Conservation (phyloP, 2,329 filamentous ascomycete species). For the Trichoderma asperellum region DNA sequence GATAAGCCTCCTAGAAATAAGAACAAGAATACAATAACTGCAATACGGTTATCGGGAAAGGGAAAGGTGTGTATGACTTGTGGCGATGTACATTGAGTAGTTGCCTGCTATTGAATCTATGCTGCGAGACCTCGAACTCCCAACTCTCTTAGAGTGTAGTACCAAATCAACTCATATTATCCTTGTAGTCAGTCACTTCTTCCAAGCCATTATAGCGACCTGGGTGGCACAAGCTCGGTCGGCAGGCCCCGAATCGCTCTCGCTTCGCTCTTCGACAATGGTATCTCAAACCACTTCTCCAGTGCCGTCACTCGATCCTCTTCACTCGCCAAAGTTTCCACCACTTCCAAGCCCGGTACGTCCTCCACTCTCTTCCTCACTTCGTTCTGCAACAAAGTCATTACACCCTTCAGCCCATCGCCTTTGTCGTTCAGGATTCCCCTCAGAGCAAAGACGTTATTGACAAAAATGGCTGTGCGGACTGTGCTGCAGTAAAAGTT, state of each 20-base stretch:
- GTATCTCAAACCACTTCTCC: conserved; percentile 54
- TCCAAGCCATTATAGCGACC: neutral
- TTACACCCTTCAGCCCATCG: conserved; percentile 39
- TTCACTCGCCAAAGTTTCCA: conserved; percentile 52
- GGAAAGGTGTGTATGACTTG: neutral
- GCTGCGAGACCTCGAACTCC: neutral
- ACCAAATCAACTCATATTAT: neutral
- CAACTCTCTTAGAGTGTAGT: neutral
- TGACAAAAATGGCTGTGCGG: conserved; percentile 45
- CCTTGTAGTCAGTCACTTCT: neutral
- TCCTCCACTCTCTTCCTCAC: conserved; percentile 50
- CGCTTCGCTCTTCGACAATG: conserved; percentile 51
- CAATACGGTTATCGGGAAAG: too few relatives aligned
- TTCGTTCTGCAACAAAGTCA: conserved; percentile 50
- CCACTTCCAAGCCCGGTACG: conserved; percentile 37
- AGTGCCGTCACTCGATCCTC: conserved; percentile 53
- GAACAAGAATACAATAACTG: too few relatives aligned
- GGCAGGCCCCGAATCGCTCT: conserved; percentile 51
- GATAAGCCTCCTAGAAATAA: too few relatives aligned
- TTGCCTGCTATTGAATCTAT: neutral
- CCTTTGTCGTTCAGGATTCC: conserved; percentile 35
- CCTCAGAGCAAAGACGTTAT: conserved; percentile 43
- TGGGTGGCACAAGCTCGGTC: conserved; percentile 31
- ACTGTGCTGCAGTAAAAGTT: conserved; percentile 45
- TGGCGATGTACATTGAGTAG: neutral